Conservation (phyloP, 2,329 filamentous ascomycete species). For the Fusarium nanum region DNA sequence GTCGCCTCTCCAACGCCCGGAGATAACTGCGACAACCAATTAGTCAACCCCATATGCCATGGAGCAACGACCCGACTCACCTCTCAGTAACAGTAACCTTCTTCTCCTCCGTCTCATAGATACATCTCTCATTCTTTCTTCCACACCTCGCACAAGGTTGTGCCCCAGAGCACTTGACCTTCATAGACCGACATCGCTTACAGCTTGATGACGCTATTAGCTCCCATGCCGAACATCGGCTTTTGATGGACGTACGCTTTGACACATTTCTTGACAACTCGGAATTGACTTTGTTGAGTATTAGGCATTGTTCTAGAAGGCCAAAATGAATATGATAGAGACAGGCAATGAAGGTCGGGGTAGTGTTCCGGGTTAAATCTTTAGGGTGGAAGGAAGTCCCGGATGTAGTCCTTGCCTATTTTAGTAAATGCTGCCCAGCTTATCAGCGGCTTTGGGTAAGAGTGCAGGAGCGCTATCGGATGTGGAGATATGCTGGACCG, state of each 20-base stretch:
- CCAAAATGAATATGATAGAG: background rate
- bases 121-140: conserved; percentile 40
- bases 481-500: conserved; percentile 1
- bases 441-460: conserved; percentile 20
- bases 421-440: conserved; percentile 20
- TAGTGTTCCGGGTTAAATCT: conserved; percentile 39
- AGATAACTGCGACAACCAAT: conserved; percentile 33
- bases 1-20: conserved; percentile 37
- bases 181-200: conserved; percentile 46
- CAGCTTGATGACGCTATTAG: conserved; percentile 31
- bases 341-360: conserved; percentile 34
- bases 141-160: conserved; percentile 44
- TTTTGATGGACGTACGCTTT: conserved; percentile 37
- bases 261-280: conserved; percentile 41
- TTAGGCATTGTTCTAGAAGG: conserved; percentile 22
- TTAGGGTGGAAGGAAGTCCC: conserved; percentile 6
- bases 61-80: background rate
- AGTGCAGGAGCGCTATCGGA: conserved; percentile 31
- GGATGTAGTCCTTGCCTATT: conserved; percentile 18
- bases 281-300: conserved; percentile 16
- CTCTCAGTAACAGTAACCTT: conserved; percentile 44
- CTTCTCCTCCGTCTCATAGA: conserved; percentile 43
- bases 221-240: background rate
- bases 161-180: conserved; percentile 44
- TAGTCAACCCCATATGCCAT: background rate